Evolutionary conservation across 2,329 filamentous ascomycete genomes (phyloP).

Genomic region (Didymella pomorum): DNA sequence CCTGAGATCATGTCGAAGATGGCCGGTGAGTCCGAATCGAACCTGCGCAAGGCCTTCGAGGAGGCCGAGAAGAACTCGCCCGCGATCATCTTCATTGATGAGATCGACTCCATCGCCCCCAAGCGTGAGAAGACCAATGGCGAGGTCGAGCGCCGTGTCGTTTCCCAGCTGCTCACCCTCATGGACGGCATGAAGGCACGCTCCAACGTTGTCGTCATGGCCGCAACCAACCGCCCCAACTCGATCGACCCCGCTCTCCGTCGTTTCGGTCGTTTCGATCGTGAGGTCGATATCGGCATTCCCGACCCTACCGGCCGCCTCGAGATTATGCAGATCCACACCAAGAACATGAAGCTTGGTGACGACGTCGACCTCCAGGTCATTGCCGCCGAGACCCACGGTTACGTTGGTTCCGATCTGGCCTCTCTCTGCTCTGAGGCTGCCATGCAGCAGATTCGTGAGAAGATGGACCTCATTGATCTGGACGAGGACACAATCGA

Average conservation of each 20-base stretch:
- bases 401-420: slow-evolving; percentile 98
- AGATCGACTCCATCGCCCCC: slow-evolving; percentile 98
- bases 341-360: slow-evolving; percentile 99
- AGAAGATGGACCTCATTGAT: slow-evolving; percentile 99
- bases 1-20: slow-evolving; percentile 99
- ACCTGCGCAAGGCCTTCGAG: slow-evolving; percentile 98
- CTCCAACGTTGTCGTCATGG: slow-evolving; percentile 98
- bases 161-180: slow-evolving; percentile 93
- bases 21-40: slow-evolving; percentile 99
- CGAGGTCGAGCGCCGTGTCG: slow-evolving; percentile 97
- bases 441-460: slow-evolving; percentile 99
- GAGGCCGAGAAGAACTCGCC: slow-evolving; percentile 99
- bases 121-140: slow-evolving; percentile 99
- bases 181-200: slow-evolving; percentile 99
- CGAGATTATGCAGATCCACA: slow-evolving; percentile 99
- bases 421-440: slow-evolving; percentile 98
- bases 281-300: slow-evolving; percentile 97
- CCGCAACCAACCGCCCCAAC: slow-evolving; percentile 97
- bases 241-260: slow-evolving; percentile 97
- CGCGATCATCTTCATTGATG: slow-evolving; percentile 99
- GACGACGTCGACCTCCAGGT: slow-evolving; percentile 97
- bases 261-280: slow-evolving; percentile 98
- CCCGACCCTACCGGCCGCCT: slow-evolving; percentile 97
- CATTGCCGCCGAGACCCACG: slow-evolving; percentile 96
- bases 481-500: slow-evolving; percentile 99